Evolutionary conservation across 495 filamentous ascomycete species (phyloP), one percentile per base, ranked within the genome.

Genomic region (Hypoxylon crocopeplum): DNA sequence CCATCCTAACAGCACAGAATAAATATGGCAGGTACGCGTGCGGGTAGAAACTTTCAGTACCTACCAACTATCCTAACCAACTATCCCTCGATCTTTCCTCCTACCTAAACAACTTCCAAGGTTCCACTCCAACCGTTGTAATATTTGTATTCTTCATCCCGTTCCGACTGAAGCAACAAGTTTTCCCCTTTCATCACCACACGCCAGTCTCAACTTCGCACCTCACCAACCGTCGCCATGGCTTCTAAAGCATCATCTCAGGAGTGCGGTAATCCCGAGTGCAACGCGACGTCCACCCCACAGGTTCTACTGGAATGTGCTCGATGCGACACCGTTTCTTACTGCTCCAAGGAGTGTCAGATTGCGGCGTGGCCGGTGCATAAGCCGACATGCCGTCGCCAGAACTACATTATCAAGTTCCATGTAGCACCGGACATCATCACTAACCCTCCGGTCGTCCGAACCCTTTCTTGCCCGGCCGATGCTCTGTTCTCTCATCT

Each of bases 391-490:
- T 67, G 64, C 56, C 25, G 20, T 10, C 64, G 47, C n/a, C 58
- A 25, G n/a, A 69, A 69, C 48, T 69, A 61, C 56, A 58, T 71
- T 27, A 30, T 71, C 36, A 48, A 53, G 36, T 47, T 69, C 34
- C 61, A 67, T 40, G 48, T 70, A 13, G 32, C 7, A 1, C 68
- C 65, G 10, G 47, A 38, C 7, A 15, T 50, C 12, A 72, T 70
- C 51, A 34, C 8, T 6, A 44, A 70, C 47, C 73, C 70, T 10
- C 59, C 50, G 29, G 57, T 75, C 27, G 54, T 37, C 19, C 68
- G 72, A n/a, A 72, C 63, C 17, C 61, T 77, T 13, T 77, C 72
- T 8, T 71, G 69, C 52, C 71, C 68, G 22, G 64, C 72, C 34
- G 38, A 62, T n/a, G 51, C 62, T 3, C 56, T 51, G 2, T 75